Evolutionary conservation across 208 protist genomes (phyloP).

Genomic region (Leishmania martiniquensis): DNA sequence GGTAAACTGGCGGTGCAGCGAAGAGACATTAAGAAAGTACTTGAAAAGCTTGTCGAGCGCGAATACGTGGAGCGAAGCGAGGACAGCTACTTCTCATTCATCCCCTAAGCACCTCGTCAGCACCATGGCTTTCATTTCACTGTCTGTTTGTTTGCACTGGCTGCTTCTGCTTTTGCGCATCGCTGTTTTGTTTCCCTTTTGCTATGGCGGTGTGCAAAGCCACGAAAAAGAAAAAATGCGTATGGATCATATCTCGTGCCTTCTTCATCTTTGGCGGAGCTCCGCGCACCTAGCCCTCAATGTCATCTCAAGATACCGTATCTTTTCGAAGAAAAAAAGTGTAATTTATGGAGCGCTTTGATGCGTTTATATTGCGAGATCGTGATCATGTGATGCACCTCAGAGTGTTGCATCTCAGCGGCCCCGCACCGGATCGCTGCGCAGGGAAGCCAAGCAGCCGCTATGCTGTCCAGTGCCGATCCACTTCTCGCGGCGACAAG

Average conservation of each 20-base stretch:
- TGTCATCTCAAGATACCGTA: not conserved
- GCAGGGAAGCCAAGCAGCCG: constrained; percentile 4
- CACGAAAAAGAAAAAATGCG: not conserved
- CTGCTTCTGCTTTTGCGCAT: not conserved
- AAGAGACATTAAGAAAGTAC: constrained; percentile 33
- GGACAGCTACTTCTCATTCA: constrained; percentile 17
- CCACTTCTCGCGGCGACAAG: not conserved
- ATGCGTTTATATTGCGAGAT: not conserved
- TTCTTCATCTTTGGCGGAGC: not conserved
- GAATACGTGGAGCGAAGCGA: constrained; percentile 29
- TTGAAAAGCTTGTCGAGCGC: constrained; percentile 33
- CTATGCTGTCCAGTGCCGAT: not conserved
- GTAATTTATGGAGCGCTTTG: not conserved
- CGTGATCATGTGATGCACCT: not conserved
- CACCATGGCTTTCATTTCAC: not conserved
- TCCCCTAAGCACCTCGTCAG: constrained; percentile 6
- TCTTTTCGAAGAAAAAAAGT: not conserved
- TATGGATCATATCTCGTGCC: not conserved
- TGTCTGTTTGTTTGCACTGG: not conserved
- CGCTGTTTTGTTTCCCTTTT: not conserved
- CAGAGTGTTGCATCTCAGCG: not conserved
- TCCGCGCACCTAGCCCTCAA: not conserved
- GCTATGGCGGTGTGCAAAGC: not conserved
- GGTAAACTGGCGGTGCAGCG: constrained; percentile 12
- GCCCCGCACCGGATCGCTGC: not conserved